Evolutionary conservation across 495 filamentous ascomycete genomes (phyloP).

Genomic region (Immersiella caudata): DNA sequence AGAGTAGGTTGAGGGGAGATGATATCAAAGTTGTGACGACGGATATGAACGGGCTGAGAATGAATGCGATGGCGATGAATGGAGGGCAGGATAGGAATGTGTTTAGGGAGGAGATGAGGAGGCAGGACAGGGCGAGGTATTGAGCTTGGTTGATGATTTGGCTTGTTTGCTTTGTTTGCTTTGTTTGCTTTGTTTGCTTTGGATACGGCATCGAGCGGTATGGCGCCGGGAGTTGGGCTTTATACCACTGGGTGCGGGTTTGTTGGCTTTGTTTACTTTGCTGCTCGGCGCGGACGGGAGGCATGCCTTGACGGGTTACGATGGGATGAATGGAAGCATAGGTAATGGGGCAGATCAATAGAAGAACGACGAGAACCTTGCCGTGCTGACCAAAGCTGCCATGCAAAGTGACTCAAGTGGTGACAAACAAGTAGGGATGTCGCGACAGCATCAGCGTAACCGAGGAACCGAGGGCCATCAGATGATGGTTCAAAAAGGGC

Average conservation of each 20-base stretch:
- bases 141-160: neutral
- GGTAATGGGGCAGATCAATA: neutral
- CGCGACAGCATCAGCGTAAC: too few relatives aligned
- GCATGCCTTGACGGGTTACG: neutral
- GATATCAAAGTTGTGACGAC: constrained; percentile 17
- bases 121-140: constrained; percentile 21
- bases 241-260: neutral
- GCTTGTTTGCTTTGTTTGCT: neutral
- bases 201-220: neutral
- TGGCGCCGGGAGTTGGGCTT: neutral
- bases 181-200: neutral
- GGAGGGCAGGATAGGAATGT: constrained; percentile 18
- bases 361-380: neutral
- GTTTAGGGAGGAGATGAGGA: constrained; percentile 24
- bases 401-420: too few relatives aligned
- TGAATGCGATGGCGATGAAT: constrained; percentile 25
- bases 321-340: neutral
- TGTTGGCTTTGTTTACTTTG: neutral
- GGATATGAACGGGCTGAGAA: constrained; percentile 22
- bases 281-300: neutral
- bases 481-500: too few relatives aligned
- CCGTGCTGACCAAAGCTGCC: too few relatives aligned
- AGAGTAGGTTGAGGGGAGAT: constrained; percentile 7
- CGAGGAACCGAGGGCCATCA: too few relatives aligned
- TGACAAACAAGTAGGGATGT: too few relatives aligned